Conservation (phyloP, 176 grass and related monocot species). For the Dendrocalamus sinicus region DNA sequence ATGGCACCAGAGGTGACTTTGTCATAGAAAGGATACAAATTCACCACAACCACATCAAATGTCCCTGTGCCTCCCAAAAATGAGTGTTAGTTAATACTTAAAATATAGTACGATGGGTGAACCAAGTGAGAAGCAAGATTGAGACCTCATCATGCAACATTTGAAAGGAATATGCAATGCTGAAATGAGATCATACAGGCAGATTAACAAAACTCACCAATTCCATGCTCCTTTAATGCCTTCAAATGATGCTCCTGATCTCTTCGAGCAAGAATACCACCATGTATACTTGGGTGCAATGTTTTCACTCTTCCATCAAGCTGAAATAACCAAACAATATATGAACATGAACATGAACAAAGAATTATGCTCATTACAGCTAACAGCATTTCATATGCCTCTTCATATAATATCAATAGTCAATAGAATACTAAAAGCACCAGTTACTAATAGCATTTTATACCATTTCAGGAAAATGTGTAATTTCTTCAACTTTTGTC, state of each 20-base stretch:
- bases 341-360: not conserved
- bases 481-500: slow-evolving; percentile 78
- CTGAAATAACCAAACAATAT: slow-evolving; percentile 50
- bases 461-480: slow-evolving; percentile 87
- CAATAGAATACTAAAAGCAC: no score
- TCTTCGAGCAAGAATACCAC: slow-evolving; percentile 85
- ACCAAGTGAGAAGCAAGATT: not conserved
- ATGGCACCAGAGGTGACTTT: slow-evolving; percentile 64
- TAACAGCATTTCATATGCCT: not conserved
- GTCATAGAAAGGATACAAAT: slow-evolving; percentile 84
- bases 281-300: slow-evolving; percentile 80
- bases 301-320: slow-evolving; percentile 88
- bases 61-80: slow-evolving; percentile 45
- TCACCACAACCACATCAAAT: slow-evolving; percentile 86
- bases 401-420: not conserved
- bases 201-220: slow-evolving; percentile 50
- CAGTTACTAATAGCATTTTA: no score
- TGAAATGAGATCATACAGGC: not conserved
- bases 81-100: not conserved
- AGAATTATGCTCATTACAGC: not conserved
- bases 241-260: slow-evolving; percentile 72
- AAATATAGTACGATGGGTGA: not conserved
- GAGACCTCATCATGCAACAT: not conserved
- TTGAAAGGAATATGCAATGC: not conserved
- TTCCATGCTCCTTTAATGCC: slow-evolving; percentile 64